Evolutionary conservation across 2,329 filamentous ascomycete genomes (phyloP), one percentile per base, ranked within the genome.

Genomic region (Bretziella fagacearum): DNA sequence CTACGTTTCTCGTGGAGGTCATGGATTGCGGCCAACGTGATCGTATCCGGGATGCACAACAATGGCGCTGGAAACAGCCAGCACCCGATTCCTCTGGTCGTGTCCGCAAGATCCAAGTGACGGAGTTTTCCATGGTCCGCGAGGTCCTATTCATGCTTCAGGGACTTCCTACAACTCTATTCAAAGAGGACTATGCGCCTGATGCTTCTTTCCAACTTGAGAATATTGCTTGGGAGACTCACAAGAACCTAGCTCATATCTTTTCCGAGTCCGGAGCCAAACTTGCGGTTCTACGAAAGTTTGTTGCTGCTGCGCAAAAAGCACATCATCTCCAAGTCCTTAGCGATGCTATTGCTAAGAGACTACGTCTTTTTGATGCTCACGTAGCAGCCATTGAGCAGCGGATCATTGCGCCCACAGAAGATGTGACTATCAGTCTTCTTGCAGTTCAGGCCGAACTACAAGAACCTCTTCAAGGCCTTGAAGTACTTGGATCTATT

Each of bases 71-170:
- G 1, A 50, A 52, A 48, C 64, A 46, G 48, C 61, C 51, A 52
- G 69, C 37, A 43, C 62, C 47, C 44, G 63, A 66, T 17, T 43
- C 57, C 3, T 51, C 55, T 7, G 60, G 58, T 0, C 57, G 55
- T 27, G 51, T 60, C 1, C 61, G 60, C 26, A 69, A 68, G 48
- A 59, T 65, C 1, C 55, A 61, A 1, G 65, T 89, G 4, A 74
- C 81, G 0, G 87, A 94, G 58, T 65, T 82, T 1, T 77, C 87
- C 53, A 66, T 79, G 8, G 64, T 87, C 22, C 75, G 85, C 41
- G 86, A 96, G 46, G 73, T 77, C 0, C 65, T 95, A 0, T 89
- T 84, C 55, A 93, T 95, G 84, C 70, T 96, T 0, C 74, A 77
- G 46, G 87, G 87, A 1, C 64, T 91, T 3, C 72, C 78, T 4